Base-by-base conservation (phyloP, 1,284 basidiomycete genomes). In the Marasmius oreades region DNA sequence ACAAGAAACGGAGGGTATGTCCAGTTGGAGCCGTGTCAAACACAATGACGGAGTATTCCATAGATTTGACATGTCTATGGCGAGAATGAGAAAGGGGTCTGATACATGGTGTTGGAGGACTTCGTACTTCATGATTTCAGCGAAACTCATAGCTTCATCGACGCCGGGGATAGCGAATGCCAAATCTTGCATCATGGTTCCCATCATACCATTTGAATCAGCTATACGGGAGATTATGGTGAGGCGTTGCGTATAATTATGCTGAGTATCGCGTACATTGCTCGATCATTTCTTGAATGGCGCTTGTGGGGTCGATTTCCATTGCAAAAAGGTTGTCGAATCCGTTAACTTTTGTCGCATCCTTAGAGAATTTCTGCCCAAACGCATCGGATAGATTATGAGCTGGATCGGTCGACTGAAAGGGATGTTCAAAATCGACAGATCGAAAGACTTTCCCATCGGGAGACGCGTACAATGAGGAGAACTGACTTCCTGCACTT, bases 131-230 rank as follows among this genome's bases (percentile, higher is more conserved):
- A 99, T 99, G 73, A 99, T 97, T 73, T 99, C 96, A 0, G 96
- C 97, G 66, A 99, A 99, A 58, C 95, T 96, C 96, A 99, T 99
- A 2, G 96, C 96, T 73, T 99, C 96, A 69, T 99, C 96, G 1
- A 99, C 96, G 75, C 96, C 96, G 0, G 96, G 96, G 59, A 99
- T 99, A 1, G 97, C 95, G 67, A 99, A 99, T 0, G 96, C 97
- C 39, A 99, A 81, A 74, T 99, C 96, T 72, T 99, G 96, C 94
- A 99, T 98, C 93, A 99, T 98, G 61, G 90, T 88, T 34, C 94
- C 94, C 95, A 99, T 98, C 79, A 93, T 93, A 4, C 94, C 95
- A 65, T 92, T 92, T 58, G 86, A 85, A 69, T 97, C 94, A 61
- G 92, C 92, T 94, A 66, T 43, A 48, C 28, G 55, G 28, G 37